phyloP scores from a whole-genome alignment of 2,329 filamentous ascomycete species.

The Ascochyta koolunga region DNA sequence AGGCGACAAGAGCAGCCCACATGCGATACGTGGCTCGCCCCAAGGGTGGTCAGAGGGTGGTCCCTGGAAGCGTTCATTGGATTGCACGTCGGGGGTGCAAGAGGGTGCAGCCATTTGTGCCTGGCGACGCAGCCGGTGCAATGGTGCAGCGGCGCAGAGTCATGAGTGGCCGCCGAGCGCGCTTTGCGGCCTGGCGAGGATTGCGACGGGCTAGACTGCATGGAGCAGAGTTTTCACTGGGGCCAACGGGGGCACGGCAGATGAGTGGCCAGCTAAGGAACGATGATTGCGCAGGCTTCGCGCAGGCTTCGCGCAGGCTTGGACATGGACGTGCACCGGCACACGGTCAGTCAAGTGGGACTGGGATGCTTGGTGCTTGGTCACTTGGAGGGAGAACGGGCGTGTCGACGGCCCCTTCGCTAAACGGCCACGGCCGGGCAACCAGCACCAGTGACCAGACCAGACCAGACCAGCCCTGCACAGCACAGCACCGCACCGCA shows the following conservation, averaged over 20 bases:
- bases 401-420: constrained; percentile 20
- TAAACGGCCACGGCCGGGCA: constrained; percentile 22
- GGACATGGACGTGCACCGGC: too few relatives aligned
- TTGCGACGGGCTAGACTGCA: constrained; percentile 28
- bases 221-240: constrained; percentile 27
- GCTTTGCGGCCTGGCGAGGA: constrained; percentile 22
- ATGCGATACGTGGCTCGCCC: constrained; percentile 38
- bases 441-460: not conserved
- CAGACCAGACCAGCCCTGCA: too few relatives aligned
- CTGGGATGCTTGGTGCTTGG: constrained; percentile 2
- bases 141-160: constrained; percentile 21
- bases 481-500: too few relatives aligned
- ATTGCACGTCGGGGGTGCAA: constrained; percentile 20
- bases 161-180: constrained; percentile 25
- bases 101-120: constrained; percentile 33
- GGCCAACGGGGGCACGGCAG: constrained; percentile 7
- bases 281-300: constrained; percentile 28
- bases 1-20: constrained; percentile 18
- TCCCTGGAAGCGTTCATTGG: constrained; percentile 36
- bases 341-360: constrained; percentile 6
- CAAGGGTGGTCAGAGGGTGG: constrained; percentile 27
- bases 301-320: too few relatives aligned
- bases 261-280: constrained; percentile 30
- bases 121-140: constrained; percentile 29
- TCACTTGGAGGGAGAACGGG: constrained; percentile 11